Percentiles rank a stretch among this genome's conserved stretches.
Evolutionary conservation across 106 monocot species (phyloP).

Genomic region (Dioscorea zingiberensis): DNA sequence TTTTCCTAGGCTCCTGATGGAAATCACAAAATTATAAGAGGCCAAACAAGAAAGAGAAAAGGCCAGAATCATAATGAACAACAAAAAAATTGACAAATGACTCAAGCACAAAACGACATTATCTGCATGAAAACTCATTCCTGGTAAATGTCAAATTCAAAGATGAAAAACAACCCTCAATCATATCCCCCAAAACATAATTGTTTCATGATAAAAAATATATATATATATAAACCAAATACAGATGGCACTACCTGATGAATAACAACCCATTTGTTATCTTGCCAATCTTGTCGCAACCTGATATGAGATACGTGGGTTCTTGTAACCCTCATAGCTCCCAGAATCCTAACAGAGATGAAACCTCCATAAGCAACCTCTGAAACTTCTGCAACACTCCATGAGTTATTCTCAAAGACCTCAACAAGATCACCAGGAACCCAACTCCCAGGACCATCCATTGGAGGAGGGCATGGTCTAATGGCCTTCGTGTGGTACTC

Average conservation of each 20-base stretch:
- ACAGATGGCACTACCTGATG: slow-evolving; percentile 11
- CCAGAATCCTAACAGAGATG: slow-evolving; percentile 20
- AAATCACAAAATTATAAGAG: too few relatives aligned
- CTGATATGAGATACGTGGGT: slow-evolving; percentile 4
- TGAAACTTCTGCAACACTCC: slow-evolving; percentile 37
- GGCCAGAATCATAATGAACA: too few relatives aligned
- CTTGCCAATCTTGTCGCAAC: slow-evolving; percentile 10
- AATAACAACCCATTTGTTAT: slow-evolving; percentile 21
- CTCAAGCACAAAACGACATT: too few relatives aligned
- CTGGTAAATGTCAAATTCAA: too few relatives aligned
- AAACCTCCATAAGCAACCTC: not conserved
- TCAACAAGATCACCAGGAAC: slow-evolving; percentile 46
- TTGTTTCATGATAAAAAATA: too few relatives aligned
- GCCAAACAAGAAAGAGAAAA: too few relatives aligned
- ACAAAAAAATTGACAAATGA: too few relatives aligned
- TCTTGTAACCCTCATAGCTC: slow-evolving; percentile 2
- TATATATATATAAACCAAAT: not conserved
- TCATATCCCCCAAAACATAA: too few relatives aligned
- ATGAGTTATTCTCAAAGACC: slow-evolving; percentile 24
- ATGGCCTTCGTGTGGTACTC: slow-evolving; percentile 29
- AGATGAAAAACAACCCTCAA: too few relatives aligned
- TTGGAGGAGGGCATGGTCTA: slow-evolving; percentile 40
- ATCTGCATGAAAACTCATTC: too few relatives aligned
- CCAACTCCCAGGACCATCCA: slow-evolving; percentile 6
- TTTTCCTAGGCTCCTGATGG: too few relatives aligned